These are phyloP conservation scores for Termitomyces sp. DNA, from an alignment of 768 basidiomycete genomes.

Conservation along the genomic window DNA sequence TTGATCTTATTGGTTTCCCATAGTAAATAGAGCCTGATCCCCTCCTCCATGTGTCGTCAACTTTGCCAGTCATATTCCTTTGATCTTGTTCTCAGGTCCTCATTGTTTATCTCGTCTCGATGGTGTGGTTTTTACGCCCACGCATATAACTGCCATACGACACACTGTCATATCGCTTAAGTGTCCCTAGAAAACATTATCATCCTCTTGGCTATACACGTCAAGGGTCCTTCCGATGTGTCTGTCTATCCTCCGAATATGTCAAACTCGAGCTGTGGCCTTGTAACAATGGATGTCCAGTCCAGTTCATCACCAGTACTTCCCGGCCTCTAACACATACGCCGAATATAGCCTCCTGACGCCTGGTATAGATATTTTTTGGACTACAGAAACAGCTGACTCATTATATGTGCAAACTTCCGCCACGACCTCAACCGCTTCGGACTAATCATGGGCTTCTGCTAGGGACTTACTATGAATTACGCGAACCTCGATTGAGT, in stretches of 20 bases:
- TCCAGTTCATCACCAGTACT: conserved; percentile 2
- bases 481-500: neutral
- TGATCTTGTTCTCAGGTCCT: too few relatives aligned
- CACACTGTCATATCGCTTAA: too few relatives aligned
- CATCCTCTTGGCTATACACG: neutral
- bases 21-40: too few relatives aligned
- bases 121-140: too few relatives aligned
- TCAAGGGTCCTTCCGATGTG: neutral
- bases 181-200: neutral
- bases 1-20: too few relatives aligned
- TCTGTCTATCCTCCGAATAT: neutral
- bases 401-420: neutral
- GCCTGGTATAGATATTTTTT: conserved; percentile 1
- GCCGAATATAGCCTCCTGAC: neutral
- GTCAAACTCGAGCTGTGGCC: neutral
- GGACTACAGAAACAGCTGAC: neutral
- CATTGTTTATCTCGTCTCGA: too few relatives aligned
- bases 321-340: neutral
- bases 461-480: conserved; percentile 2
- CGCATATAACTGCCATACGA: too few relatives aligned
- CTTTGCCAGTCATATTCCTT: too few relatives aligned
- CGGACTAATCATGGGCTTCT: neutral
- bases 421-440: neutral
- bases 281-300: neutral
- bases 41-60: too few relatives aligned